Conservation (phyloP, 2,329 filamentous ascomycete species). For the Neopestalotiopsis sp. region DNA sequence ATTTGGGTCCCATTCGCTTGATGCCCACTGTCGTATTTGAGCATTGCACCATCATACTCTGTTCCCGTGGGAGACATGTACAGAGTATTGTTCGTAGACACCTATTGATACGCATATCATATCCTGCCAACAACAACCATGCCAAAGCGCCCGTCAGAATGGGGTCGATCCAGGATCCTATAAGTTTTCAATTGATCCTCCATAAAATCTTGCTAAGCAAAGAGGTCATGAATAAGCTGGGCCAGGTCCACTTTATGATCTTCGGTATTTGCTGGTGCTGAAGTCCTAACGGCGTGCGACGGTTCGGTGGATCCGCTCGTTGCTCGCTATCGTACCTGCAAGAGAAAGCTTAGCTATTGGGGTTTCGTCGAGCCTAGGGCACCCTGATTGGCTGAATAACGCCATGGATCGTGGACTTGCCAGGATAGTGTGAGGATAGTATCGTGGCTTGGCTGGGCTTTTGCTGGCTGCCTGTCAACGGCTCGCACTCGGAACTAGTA, state of each 20-base stretch:
- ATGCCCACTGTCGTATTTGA: no score
- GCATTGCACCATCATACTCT: no score
- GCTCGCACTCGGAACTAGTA: neutral
- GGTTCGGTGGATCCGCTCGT: neutral
- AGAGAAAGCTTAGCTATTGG: neutral
- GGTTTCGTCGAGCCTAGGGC: neutral
- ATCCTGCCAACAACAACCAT: neutral
- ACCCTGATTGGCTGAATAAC: neutral
- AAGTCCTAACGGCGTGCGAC: neutral
- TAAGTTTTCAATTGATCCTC: neutral
- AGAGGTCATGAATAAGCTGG: neutral
- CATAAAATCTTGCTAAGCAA: neutral
- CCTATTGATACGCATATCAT: neutral
- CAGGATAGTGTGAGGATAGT: neutral
- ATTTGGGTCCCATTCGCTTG: no score
- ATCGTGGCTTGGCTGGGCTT: neutral
- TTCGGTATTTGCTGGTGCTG: neutral
- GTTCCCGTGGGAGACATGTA: no score
- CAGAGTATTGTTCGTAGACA: neutral
- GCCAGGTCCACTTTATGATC: neutral
- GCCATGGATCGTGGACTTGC: neutral
- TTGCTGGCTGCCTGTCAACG: neutral
- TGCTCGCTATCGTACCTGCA: neutral
- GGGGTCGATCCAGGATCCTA: neutral
- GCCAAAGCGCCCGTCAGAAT: neutral